phyloP scores from a whole-genome alignment of 495 filamentous ascomycete genomes.

The Pseudoneurospora amorphoporcata region DNA sequence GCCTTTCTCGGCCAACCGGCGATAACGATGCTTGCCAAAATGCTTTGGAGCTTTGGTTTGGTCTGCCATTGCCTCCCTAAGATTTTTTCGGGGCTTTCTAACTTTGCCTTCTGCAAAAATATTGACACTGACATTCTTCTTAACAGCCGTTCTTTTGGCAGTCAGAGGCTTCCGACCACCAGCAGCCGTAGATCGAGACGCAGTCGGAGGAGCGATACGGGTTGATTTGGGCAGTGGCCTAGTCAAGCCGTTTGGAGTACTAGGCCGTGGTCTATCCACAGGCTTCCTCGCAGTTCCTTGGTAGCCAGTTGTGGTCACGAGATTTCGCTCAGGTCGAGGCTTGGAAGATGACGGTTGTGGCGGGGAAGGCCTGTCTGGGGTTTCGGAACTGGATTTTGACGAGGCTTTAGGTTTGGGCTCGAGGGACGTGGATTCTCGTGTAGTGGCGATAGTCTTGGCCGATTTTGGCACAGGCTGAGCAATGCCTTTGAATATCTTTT shows the following conservation, averaged over 20 bases:
- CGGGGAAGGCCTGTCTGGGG: not conserved
- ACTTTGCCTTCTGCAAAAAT: conserved; percentile 20
- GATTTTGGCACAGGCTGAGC: not conserved
- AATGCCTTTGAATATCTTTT: conserved; percentile 2
- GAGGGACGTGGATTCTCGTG: not conserved
- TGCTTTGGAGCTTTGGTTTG: conserved; percentile 21
- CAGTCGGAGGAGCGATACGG: not conserved
- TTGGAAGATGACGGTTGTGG: not conserved
- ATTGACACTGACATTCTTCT: conserved; percentile 9
- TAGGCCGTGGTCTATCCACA: not conserved
- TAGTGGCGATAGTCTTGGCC: not conserved
- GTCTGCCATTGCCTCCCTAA: conserved; percentile 24
- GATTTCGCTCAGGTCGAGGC: not conserved
- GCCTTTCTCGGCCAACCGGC: conserved; percentile 12
- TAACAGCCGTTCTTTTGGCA: conserved; percentile 13
- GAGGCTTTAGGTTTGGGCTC: not conserved
- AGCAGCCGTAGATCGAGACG: not conserved
- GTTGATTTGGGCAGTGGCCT: not conserved
- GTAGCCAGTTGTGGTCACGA: conserved; percentile 14
- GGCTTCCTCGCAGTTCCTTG: conserved; percentile 19
- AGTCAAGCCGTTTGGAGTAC: not conserved
- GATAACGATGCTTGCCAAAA: conserved; percentile 13
- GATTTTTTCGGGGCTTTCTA: conserved; percentile 5
- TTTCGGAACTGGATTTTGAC: not conserved
- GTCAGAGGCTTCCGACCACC: not conserved